A percentile compares a stretch with the other conserved stretches of the same genome.
phyloP scores from a whole-genome alignment of 257 asterid genomes.

The Solanum appendiculatum region DNA sequence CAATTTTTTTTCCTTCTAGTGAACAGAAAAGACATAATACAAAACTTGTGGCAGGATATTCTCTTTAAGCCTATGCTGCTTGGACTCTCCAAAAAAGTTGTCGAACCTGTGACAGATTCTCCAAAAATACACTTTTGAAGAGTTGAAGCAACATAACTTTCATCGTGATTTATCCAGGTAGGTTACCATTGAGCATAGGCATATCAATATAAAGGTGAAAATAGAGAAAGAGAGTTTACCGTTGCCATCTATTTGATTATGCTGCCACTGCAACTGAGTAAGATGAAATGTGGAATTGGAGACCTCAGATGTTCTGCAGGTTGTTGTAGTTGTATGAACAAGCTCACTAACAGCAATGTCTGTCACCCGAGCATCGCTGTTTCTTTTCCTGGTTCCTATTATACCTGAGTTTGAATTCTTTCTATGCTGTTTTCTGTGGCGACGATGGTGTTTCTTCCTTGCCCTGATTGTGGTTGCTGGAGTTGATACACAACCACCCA shows the following conservation, averaged over 20 bases:
- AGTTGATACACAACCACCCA: slow-evolving; percentile 89
- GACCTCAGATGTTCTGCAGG: slow-evolving; percentile 61
- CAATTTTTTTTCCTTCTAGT: background rate
- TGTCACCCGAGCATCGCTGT: slow-evolving; percentile 47
- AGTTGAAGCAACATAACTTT: background rate
- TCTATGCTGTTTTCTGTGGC: slow-evolving; percentile 30
- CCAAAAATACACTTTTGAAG: background rate
- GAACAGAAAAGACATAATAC: background rate
- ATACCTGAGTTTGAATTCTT: slow-evolving; percentile 18
- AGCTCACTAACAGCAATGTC: slow-evolving; percentile 72
- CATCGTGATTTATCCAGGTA: background rate
- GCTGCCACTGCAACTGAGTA: slow-evolving; percentile 90
- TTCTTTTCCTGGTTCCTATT: slow-evolving; percentile 40
- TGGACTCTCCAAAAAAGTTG: background rate
- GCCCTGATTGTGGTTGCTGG: slow-evolving; percentile 18
- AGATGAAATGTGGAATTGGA: slow-evolving; percentile 64
- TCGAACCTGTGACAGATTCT: background rate
- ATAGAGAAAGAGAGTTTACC: slow-evolving; percentile 27
- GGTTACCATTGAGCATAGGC: background rate
- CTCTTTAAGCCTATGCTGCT: background rate
- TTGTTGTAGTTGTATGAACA: slow-evolving; percentile 57
- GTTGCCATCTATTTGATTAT: slow-evolving; percentile 55
- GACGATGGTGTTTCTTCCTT: slow-evolving; percentile 33
- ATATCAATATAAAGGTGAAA: background rate
- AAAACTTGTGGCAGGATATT: background rate